Conservation (phyloP, 257 asterid species). For the Lithospermum erythrorhizon region DNA sequence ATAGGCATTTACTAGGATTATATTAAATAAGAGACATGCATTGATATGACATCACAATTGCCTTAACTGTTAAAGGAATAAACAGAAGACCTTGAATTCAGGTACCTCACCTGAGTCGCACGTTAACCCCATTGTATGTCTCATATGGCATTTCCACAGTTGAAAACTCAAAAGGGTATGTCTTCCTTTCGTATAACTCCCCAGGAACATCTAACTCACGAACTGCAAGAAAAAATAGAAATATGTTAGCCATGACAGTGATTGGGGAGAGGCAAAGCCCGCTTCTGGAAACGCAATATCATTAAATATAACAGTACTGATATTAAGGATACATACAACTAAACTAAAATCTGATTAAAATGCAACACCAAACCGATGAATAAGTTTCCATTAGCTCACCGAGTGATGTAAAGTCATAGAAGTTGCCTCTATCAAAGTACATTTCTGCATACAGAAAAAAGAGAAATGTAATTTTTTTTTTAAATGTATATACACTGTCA, state of each 20-base stretch:
- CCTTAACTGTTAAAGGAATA: neutral
- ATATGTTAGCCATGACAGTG: slow-evolving; percentile 1
- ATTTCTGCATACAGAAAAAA: slow-evolving; percentile 36
- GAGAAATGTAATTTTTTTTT: slow-evolving; percentile 8
- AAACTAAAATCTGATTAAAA: neutral
- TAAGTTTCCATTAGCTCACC: slow-evolving; percentile 34
- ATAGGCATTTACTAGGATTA: neutral
- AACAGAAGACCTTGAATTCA: slow-evolving; percentile 1
- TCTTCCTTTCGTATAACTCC: slow-evolving; percentile 84
- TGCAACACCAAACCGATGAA: neutral
- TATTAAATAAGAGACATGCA: neutral
- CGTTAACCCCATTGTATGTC: slow-evolving; percentile 86
- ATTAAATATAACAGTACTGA: too few species aligned
- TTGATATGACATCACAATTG: neutral
- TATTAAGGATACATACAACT: neutral
- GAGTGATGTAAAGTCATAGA: slow-evolving; percentile 84
- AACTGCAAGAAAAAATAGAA: slow-evolving; percentile 27
- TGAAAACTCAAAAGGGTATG: slow-evolving; percentile 93
- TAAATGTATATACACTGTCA: slow-evolving; percentile 3
- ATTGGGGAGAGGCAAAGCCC: slow-evolving; percentile 6
- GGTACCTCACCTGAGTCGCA: slow-evolving; percentile 73
- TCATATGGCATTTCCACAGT: slow-evolving; percentile 99
- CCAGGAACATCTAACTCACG: slow-evolving; percentile 95
- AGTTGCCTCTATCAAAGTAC: slow-evolving; percentile 82
- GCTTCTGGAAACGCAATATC: neutral